Evolutionary conservation across 441 rosid species (phyloP), one percentile per base, ranked within the genome.

Genomic region (Bruguiera hainesii): DNA sequence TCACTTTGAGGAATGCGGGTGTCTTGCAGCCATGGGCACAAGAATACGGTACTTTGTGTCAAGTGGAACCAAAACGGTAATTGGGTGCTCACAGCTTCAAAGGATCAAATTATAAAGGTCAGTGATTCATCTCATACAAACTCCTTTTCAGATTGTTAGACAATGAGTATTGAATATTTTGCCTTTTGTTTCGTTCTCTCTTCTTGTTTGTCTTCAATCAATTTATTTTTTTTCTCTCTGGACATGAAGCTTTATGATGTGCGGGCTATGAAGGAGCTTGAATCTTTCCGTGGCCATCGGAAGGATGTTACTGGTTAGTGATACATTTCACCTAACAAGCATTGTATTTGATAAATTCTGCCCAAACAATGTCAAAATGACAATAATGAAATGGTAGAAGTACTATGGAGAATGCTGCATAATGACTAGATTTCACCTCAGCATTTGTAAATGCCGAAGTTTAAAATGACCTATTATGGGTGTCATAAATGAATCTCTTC

Each of bases 11-110:
- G 56, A 66, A 55, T 69, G 42, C 61, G 20, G 69, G 56, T 75
- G 58, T 70, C 66, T 73, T 81, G 84, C 87, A 92, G 98, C 74
- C 99, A 95, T 82, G 99, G 98, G 61, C 99, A 95, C 81, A 95
- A 95, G 84, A 95, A 87, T 71, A 89, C 89, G 11, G 99, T 95
- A 69, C 95, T 92, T 72, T 87, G 93, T 75, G 98, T 92, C 76
- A 95, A 90, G 77, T 92, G 98, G 98, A 95, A 95, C 82, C 94
- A 87, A 79, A 95, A 95, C 79, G 98, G 98, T 74, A 95, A 95
- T 68, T 95, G 97, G 98, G 87, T 95, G 69, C 79, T 95, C 70
- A 91, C 99, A 56, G 94, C 96, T 70, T 81, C 85, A 29, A 91
- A 95, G 84, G 98, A 95, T 92, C 99, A 95, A 82, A 87, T 88